phyloP scores from a whole-genome alignment of 495 filamentous ascomycete species.

The Penicillium bovifimosum region DNA sequence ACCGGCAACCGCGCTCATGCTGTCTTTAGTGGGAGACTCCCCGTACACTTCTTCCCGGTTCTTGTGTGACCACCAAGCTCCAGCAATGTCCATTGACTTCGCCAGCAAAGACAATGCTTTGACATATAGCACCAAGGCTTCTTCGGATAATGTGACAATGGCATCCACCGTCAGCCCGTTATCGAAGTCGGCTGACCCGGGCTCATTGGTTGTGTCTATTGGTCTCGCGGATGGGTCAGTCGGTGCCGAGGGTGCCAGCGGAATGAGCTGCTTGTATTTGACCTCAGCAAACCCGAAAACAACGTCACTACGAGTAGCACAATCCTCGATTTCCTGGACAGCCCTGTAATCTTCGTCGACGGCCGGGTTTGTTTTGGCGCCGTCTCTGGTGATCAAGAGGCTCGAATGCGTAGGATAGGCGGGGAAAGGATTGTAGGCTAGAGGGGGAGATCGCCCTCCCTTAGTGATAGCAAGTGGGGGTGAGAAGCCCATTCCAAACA shows the following conservation, averaged over 20 bases:
- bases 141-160: conserved; percentile 80
- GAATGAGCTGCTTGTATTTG: conserved; percentile 94
- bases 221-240: conserved; percentile 38
- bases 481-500: conserved; percentile 71
- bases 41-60: conserved; percentile 58
- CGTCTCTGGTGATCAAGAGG: conserved; percentile 62
- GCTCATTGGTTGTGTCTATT: conserved; percentile 30
- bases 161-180: conserved; percentile 72
- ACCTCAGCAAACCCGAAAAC: conserved; percentile 97
- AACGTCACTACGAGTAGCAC: conserved; percentile 86
- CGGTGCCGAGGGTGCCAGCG: conserved; percentile 69
- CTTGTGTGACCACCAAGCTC: conserved; percentile 82
- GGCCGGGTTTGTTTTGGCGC: conserved; percentile 47
- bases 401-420: conserved; percentile 66
- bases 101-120: conserved; percentile 84
- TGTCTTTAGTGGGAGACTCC: conserved; percentile 35
- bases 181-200: conserved; percentile 27
- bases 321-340: conserved; percentile 79
- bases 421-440: conserved; percentile 75
- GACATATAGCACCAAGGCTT: conserved; percentile 92
- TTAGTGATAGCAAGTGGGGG: conserved; percentile 64
- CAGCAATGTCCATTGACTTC: conserved; percentile 95
- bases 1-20: conserved; percentile 51
- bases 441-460: conserved; percentile 64
- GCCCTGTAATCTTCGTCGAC: conserved; percentile 77